Conservation (phyloP, 352 stramenopile genomes). For the Globisporangium echinulatum region DNA sequence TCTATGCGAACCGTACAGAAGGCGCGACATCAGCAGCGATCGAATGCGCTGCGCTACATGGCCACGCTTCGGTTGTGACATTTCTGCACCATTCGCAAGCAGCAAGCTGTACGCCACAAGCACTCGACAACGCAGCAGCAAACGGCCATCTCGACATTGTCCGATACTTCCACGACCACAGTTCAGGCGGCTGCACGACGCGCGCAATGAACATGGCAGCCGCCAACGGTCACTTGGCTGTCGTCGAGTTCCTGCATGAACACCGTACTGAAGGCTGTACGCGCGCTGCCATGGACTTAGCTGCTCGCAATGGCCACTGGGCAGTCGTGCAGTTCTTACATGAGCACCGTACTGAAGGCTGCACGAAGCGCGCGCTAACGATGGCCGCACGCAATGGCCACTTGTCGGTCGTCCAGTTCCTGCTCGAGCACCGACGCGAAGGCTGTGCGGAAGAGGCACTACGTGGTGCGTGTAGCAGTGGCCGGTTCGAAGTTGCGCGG, state of each 20-base stretch:
- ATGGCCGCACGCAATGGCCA: constrained; percentile 5
- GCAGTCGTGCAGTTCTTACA: constrained; percentile 10
- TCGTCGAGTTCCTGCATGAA: constrained; percentile 8
- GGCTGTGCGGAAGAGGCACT: constrained; percentile 9
- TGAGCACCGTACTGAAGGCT: constrained; percentile 4
- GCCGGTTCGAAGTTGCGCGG: constrained; percentile 11
- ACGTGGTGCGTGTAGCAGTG: background rate
- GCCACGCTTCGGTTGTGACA: no score
- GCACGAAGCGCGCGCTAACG: constrained; percentile 5
- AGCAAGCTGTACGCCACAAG: no score
- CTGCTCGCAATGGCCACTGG: constrained; percentile 2
- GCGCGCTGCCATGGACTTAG: constrained; percentile 5
- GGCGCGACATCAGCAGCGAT: background rate
- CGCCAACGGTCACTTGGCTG: background rate
- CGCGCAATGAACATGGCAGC: background rate
- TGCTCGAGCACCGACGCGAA: constrained; percentile 9
- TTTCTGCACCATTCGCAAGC: no score
- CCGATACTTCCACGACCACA: no score
- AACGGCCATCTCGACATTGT: no score
- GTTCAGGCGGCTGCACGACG: no score
- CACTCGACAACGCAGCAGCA: no score
- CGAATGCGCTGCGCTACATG: no score
- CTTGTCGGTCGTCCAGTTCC: constrained; percentile 4
- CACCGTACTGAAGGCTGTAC: constrained; percentile 10
- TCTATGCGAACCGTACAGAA: background rate